Evolutionary conservation across 768 basidiomycete genomes (phyloP), one percentile per base, ranked within the genome.

Genomic region (Russula sp.): DNA sequence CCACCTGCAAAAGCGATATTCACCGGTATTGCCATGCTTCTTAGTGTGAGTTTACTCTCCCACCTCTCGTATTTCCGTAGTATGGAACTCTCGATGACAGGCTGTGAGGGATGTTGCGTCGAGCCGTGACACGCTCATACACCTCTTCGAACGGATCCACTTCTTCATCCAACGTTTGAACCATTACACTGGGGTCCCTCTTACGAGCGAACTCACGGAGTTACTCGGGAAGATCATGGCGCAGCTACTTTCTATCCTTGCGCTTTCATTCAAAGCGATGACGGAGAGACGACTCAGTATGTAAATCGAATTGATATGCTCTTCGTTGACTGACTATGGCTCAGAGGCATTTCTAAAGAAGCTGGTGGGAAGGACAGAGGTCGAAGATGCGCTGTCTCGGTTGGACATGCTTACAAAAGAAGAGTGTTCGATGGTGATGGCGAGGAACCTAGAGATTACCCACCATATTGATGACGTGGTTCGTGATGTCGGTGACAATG

Each of bases 321-420:
- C 16, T 29, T 25, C 2, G 20, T 38, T 41, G 29, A 10, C 16
- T 56, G n/a, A 61, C 29, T n/a, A 18, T 25, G 13, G 5, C 0
- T 14, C 39, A 60, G 59, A 49, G 13, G 55, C n/a, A 5, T 34
- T 32, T 42, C 1, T 41, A 16, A 60, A 55, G 39, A 41, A n/a
- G 11, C 46, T 60, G 0, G 1, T 41, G n/a, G 59, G 52, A 41
- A 47, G n/a, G 25, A 34, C 8, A 0, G 16, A 49, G 2, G 5
- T 60, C 5, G 53, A 60, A 16, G 38, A 49, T 3, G 59, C 46
- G 29, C 38, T 60, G 7, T 6, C 7, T 29, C 18, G 45, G 6
- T 16, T 61, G 39, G 60, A 61, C n/a, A 5, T 7, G 9, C 60
- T 61, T 22, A 61, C 53, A 9, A 29, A 32, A 22, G 54, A 49